These are phyloP conservation scores for Monosporozyma siamensis DNA, from an alignment of 805 yeast species.

Conservation along the genomic window DNA sequence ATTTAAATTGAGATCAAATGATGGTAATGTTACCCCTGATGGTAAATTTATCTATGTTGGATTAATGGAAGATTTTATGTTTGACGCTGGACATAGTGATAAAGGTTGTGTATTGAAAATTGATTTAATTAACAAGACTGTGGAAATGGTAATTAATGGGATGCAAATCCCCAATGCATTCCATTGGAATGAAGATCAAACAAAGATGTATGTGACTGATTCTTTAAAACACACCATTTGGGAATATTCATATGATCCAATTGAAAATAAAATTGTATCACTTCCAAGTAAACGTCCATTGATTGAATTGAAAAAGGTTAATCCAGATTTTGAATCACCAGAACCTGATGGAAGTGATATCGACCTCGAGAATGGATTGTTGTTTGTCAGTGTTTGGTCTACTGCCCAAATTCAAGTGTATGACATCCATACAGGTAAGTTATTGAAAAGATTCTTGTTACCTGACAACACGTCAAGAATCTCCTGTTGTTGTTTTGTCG, in stretches of 20 bases:
- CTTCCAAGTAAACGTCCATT: constrained; percentile 25
- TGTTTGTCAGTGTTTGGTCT: constrained; percentile 64
- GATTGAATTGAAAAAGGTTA: constrained; percentile 30
- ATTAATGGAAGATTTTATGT: constrained; percentile 53
- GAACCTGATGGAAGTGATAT: constrained; percentile 80
- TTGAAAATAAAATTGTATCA: constrained; percentile 20
- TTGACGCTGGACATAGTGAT: constrained; percentile 30
- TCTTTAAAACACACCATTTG: constrained; percentile 40
- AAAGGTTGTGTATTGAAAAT: constrained; percentile 46
- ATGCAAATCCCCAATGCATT: constrained; percentile 65
- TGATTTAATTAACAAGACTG: constrained; percentile 26
- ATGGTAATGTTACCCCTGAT: constrained; percentile 68
- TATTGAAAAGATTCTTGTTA: constrained; percentile 42
- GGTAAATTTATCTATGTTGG: constrained; percentile 72
- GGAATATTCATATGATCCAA: constrained; percentile 27
- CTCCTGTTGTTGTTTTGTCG: constrained; percentile 65
- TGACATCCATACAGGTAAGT: constrained; percentile 36
- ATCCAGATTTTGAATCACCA: constrained; percentile 28
- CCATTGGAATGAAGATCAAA: constrained; percentile 38
- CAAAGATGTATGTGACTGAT: constrained; percentile 43
- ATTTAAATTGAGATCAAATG: constrained; percentile 55
- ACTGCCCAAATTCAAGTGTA: constrained; percentile 48
- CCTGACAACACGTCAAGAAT: constrained; percentile 53
- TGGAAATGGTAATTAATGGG: constrained; percentile 30
- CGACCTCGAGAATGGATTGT: constrained; percentile 39